Evolutionary conservation across 306 rosid genomes (phyloP), one percentile per base, ranked within the genome.

Genomic region (Cucurbita moschata): DNA sequence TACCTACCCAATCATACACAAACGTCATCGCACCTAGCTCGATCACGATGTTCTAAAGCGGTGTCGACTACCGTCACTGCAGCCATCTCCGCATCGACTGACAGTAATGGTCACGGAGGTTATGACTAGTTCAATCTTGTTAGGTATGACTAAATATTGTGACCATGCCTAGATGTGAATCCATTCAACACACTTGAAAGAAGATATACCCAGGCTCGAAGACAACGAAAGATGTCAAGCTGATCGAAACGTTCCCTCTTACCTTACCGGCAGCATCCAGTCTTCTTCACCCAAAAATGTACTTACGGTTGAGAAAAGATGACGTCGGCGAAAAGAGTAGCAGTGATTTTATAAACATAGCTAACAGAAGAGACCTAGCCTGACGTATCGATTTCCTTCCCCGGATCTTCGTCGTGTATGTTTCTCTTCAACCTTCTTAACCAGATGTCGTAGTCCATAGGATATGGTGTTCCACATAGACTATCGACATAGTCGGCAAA

Each of bases 381-480:
- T 5, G 86, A 66, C 26, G 85, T 81, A 65, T 75, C 92, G 52
- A 90, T 83, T 78, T 89, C 99, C 88, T 88, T 94, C 70, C 99
- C 97, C 59, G 79, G 76, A 78, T 92, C 96, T 46, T 87, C 98
- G 73, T 86, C 91, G 4, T 83, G 82, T 57, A 93, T 83, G 76
- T 83, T 90, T 83, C 88, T 86, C 84, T 85, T 89, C 83, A 94
- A 72, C 85, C 99, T 86, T 87, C 92, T 89, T 70, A 94, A 76
- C 99, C 99, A 94, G 65, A 94, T 94, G 43, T 87, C 88, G 66
- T 89, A 91, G 87, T 91, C 90, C 86, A 94, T 87, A 18, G 92
- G 96, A 77, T 94, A 94, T 19, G 99, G 99, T 15, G 99, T 94
- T 55, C 99, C 99, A 54, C 97, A 94, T 7, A 94, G 90, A 84